Evolutionary conservation across 2,329 filamentous ascomycete species (phyloP).

Genomic region (Oidium heveae): DNA sequence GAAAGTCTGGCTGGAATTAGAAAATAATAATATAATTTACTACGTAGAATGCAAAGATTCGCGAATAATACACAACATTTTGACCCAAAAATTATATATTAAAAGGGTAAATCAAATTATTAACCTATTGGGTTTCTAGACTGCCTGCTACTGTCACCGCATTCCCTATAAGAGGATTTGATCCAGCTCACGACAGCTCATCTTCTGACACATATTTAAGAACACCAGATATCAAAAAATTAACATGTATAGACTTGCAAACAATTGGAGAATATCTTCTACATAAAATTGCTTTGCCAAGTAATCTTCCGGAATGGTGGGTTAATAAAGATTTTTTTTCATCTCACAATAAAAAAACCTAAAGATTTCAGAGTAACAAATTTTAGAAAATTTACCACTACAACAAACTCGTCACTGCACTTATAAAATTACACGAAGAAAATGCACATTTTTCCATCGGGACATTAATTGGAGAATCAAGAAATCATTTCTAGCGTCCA

Average conservation of each 20-base stretch:
- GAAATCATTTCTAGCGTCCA: no score
- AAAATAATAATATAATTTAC: neutral
- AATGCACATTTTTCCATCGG: no score
- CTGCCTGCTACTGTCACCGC: neutral
- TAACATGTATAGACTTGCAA: neutral
- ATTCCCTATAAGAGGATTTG: neutral
- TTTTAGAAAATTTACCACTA: neutral
- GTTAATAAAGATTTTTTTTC: neutral
- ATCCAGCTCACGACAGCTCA: neutral
- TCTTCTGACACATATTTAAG: neutral
- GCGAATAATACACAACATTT: neutral
- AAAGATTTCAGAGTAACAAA: neutral
- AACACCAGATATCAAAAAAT: neutral
- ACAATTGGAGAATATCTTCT: neutral
- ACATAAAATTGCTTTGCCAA: neutral
- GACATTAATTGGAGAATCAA: no score
- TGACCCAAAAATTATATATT: conserved; percentile 1
- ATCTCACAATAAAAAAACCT: neutral
- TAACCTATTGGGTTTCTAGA: neutral
- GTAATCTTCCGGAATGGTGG: neutral
- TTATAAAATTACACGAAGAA: no score
- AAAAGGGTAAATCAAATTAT: neutral
- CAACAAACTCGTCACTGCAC: neutral
- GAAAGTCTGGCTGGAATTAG: neutral
- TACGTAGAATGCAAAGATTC: neutral